These are phyloP conservation scores for Rhodotorula sphaerocarpa DNA, from an alignment of 768 basidiomycete genomes.

Conservation along the genomic window DNA sequence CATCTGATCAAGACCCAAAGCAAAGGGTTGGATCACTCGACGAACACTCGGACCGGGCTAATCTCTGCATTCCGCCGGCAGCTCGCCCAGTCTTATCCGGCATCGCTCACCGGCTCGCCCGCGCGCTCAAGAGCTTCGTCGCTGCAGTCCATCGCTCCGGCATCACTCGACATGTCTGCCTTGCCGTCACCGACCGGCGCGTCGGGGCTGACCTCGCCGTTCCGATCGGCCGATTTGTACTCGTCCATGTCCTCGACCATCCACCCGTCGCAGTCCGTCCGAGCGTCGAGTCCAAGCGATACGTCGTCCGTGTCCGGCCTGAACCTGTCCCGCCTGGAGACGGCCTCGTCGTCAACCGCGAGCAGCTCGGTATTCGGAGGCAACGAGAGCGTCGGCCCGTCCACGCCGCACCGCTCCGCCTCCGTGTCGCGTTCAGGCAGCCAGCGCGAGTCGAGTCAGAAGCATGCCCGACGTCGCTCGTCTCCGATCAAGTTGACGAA, in stretches of 20 bases:
- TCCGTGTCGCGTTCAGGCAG: conserved; percentile 10
- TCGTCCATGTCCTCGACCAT: conserved; percentile 21
- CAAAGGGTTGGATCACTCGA: too few relatives aligned
- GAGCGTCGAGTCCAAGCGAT: conserved; percentile 24
- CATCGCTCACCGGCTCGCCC: conserved; percentile 5
- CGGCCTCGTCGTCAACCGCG: conserved; percentile 5
- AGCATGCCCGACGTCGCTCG: conserved; percentile 6
- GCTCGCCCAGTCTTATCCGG: conserved; percentile 6
- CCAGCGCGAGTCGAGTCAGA: conserved; percentile 10
- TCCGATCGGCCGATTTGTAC: conserved; percentile 9
- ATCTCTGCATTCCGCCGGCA: background rate
- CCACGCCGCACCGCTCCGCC: conserved; percentile 5
- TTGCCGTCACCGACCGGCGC: conserved; percentile 4
- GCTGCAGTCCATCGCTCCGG: conserved; percentile 6
- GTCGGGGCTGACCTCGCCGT: conserved; percentile 15
- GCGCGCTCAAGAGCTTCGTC: conserved; percentile 20
- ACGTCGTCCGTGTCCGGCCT: conserved; percentile 18
- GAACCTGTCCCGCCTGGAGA: conserved; percentile 20
- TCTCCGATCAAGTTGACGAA: conserved; percentile 26
- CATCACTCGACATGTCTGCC: conserved; percentile 8
- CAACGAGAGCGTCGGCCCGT: background rate
- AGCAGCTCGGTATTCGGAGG: conserved; percentile 21
- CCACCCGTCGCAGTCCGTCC: conserved; percentile 26
- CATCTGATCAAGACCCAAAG: too few relatives aligned
- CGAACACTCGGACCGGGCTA: too few relatives aligned